Percentiles rank a stretch among this genome's conserved stretches.
Evolutionary conservation across 176 grass and related monocot species (phyloP).

Genomic region (Juncus inflexus): DNA sequence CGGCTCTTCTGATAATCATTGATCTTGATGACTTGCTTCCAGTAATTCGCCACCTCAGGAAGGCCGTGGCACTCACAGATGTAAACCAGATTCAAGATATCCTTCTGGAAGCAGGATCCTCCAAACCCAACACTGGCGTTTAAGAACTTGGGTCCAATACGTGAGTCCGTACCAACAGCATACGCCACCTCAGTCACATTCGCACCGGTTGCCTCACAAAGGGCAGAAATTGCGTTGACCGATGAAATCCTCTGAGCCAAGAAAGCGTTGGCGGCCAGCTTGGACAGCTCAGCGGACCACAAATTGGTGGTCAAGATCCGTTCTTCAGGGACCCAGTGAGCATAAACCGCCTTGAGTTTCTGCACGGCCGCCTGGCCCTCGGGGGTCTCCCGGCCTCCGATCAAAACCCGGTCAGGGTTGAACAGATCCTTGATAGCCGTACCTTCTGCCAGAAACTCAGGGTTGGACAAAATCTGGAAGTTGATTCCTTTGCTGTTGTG

Average conservation of each 20-base stretch:
- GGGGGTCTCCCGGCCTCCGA: constrained; percentile 56
- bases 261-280: constrained; percentile 73
- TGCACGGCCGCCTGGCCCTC: constrained; percentile 49
- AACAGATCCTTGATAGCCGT: constrained; percentile 60
- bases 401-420: constrained; percentile 54
- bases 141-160: constrained; percentile 62
- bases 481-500: constrained; percentile 68
- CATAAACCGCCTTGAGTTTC: constrained; percentile 49
- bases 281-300: constrained; percentile 72
- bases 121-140: constrained; percentile 68
- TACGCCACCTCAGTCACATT: constrained; percentile 52
- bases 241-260: constrained; percentile 64
- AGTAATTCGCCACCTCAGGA: constrained; percentile 52
- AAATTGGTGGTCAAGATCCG: constrained; percentile 56
- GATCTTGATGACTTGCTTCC: constrained; percentile 64
- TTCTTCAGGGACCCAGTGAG: constrained; percentile 61
- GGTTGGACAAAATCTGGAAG: constrained; percentile 74
- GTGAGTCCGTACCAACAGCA: constrained; percentile 53
- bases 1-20: constrained; percentile 58
- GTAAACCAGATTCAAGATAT: constrained; percentile 58
- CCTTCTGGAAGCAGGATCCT: constrained; percentile 77
- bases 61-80: constrained; percentile 51
- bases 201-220: constrained; percentile 54
- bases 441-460: constrained; percentile 68
- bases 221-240: constrained; percentile 56